A percentile compares a stretch with the other conserved stretches of the same genome.
phyloP scores from a whole-genome alignment of 1,284 basidiomycete species.

The Takashimella koratensis region DNA sequence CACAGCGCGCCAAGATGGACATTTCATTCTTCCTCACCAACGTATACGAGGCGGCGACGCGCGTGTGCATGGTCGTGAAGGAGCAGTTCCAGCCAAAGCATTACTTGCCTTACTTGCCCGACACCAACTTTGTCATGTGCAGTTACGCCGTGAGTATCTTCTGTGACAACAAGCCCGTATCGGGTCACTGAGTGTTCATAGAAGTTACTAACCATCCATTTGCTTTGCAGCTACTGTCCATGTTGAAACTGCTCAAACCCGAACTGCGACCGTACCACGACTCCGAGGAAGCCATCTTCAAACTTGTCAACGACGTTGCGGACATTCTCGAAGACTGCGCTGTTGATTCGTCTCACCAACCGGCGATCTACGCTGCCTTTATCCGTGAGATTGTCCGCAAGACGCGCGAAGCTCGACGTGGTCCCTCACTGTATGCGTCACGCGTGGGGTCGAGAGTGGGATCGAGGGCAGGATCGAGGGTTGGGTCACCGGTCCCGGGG shows the following conservation, averaged over 20 bases:
- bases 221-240: conserved; percentile 63
- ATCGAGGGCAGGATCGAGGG: background rate
- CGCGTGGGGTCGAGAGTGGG: conserved; percentile 12
- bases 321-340: conserved; percentile 70
- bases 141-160: conserved; percentile 61
- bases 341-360: conserved; percentile 71
- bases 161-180: no score
- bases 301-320: conserved; percentile 63
- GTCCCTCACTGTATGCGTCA: conserved; percentile 13
- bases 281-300: conserved; percentile 40
- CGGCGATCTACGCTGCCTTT: conserved; percentile 79
- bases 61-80: conserved; percentile 42
- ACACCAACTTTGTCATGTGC: conserved; percentile 86
- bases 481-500: background rate
- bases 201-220: background rate
- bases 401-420: conserved; percentile 46
- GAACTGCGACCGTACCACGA: conserved; percentile 43
- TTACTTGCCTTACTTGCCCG: conserved; percentile 78
- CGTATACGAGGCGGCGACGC: conserved; percentile 66
- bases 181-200: no score
- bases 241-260: conserved; percentile 67
- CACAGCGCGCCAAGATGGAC: conserved; percentile 50
- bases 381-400: conserved; percentile 61
- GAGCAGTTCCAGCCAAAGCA: conserved; percentile 72
- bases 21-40: conserved; percentile 83